Base-by-base conservation (phyloP, 768 basidiomycete species). In the Melanogaster broomeanus region DNA sequence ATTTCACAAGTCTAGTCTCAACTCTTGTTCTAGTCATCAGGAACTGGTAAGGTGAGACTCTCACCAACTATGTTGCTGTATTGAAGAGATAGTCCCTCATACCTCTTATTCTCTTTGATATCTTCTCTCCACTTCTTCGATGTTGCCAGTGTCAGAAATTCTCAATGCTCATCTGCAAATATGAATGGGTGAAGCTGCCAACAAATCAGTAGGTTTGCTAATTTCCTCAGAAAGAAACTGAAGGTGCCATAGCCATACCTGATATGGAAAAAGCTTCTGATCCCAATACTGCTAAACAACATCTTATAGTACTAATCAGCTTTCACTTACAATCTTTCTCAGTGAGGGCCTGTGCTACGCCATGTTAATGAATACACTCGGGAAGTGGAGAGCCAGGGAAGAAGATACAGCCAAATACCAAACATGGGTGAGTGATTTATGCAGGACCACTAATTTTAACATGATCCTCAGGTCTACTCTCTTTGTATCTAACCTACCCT, bases 401-500 rank as follows among this genome's bases (percentile, higher is more conserved):
- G 53, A 60, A 15, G 58, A 57, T 41, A 0, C 19, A 15, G 4
- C 38, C 42, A 27, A 41, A 45, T 24, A 27, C 27, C 5, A 44
- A 11, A 27, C 65, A 69, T 33, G 65, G 66, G 67, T 65, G 49
- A 41, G 66, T 54, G 11, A 2, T 13, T 18, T 1, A 8, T 2
- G 24, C 30, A 12, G 0, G 10, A 22, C 28, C 13, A 34, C n/a
- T 10, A 31, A 15, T 12, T 41, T 10, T 22, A 44, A 49, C 18
- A 33, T 37, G 6, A 15, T 33, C 34, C 37, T 55, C 51, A 89
- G 90, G 31, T 83, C 92, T 16, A 98, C 94, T 0, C 73, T 98
- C 49, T 98, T 98, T 70, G 86, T 98, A 47, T 94, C 93, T 10
- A 93, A 94, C 72, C 74, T 99, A 34, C 93, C 96, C 0, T 95